phyloP scores from a whole-genome alignment of 768 basidiomycete species.

The Lyophyllum semitale region DNA sequence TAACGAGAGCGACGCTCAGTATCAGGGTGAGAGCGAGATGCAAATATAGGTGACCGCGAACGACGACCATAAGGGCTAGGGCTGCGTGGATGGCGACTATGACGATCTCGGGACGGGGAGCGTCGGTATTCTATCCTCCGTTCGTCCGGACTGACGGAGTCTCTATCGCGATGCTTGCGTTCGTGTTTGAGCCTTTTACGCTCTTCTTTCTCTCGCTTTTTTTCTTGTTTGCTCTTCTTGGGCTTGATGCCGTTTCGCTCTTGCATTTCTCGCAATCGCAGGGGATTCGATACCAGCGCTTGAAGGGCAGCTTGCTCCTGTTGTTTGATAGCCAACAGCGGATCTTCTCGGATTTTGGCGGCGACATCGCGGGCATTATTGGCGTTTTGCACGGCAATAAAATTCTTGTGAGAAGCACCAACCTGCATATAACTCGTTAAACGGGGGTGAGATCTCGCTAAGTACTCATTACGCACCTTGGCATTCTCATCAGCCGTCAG shows the following conservation, averaged over 20 bases:
- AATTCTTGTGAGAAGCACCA: conserved; percentile 87
- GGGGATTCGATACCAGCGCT: conserved; percentile 81
- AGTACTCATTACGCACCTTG: conserved; percentile 50
- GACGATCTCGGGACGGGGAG: conserved; percentile 32
- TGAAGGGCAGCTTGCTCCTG: conserved; percentile 95
- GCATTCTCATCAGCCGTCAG: conserved; percentile 90
- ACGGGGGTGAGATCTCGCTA: conserved; percentile 9
- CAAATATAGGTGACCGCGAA: conserved; percentile 44
- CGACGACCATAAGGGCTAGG: conserved; percentile 47
- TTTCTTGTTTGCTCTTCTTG: conserved; percentile 76
- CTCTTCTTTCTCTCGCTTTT: conserved; percentile 50
- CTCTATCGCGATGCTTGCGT: conserved; percentile 30
- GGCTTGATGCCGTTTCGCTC: conserved; percentile 80
- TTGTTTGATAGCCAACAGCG: conserved; percentile 95
- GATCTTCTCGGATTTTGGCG: conserved; percentile 95
- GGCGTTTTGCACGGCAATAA: conserved; percentile 94
- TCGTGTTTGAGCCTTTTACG: conserved; percentile 42
- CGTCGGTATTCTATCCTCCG: conserved; percentile 15
- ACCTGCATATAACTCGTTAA: conserved; percentile 45
- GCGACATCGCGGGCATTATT: conserved; percentile 87
- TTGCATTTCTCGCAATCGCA: conserved; percentile 80
- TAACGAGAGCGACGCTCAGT: conserved; percentile 26
- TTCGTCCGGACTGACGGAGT: conserved; percentile 21
- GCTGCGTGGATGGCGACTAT: conserved; percentile 44
- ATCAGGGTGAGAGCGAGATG: conserved; percentile 25